Base-by-base conservation (phyloP, 352 stramenopile genomes). In the Achlya hypogyna region DNA sequence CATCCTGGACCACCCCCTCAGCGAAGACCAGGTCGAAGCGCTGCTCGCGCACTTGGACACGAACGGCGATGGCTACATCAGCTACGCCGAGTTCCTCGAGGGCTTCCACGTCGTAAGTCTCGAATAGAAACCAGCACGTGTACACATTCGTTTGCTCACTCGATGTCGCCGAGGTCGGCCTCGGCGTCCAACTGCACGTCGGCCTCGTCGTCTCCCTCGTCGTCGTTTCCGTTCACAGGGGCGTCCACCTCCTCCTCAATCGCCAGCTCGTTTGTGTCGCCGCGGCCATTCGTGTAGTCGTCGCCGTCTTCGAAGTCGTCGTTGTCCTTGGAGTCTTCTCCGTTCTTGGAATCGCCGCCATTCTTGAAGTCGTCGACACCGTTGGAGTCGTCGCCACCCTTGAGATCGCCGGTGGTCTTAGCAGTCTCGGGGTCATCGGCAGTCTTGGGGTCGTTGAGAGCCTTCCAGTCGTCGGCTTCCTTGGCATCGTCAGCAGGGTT, bases 31-130 rank as follows among this genome's bases (percentile, higher is more conserved):
- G 72, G 96, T 97, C 51, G 88, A 97, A 47, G 78, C 93, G 63
- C 72, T 97, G 62, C 75, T 97, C 42, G 68, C 71, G 0, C 86
- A 91, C 62, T 75, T 98, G 1, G 91, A 98, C 73, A 88, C 74
- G 63, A 89, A 97, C 75, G 76, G 89, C 51, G 87, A 97, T 71
- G 91, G 91, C 40, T 81, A 85, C 31, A 86, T 98, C 69, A 93
- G 84, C 73, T 98, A 97, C 79, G 89, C 93, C 70, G 91, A 97
- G 72, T 98, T 98, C 74, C 89, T 98, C 51, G 77, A 95, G 45
- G 89, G 89, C 62, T 97, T 97, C 75, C 77, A 83, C 35, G 77
- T 97, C 49, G 84, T 96, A 12, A 60, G 42, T 28, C 31, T 60
- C 22, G 60, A 67, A 58, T 47, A 27, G 43, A 54, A 16, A 54